Base-by-base conservation (phyloP, 148 eudicot genomes). In the Drosera capensis region DNA sequence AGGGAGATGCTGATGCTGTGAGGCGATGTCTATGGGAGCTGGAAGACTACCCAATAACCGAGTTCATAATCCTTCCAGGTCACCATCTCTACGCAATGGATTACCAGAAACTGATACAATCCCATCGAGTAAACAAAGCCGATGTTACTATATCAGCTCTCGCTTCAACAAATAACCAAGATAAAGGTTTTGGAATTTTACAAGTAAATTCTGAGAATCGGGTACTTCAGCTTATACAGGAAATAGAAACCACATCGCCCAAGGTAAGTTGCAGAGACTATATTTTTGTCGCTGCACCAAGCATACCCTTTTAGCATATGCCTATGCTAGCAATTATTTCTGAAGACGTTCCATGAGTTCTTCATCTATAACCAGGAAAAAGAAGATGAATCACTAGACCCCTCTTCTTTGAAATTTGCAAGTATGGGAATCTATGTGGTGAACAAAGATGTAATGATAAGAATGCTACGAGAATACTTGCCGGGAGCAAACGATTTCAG, bases 1-100 rank as follows among this genome's bases (percentile, higher is more conserved):
- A 85, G 95, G 95, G 95, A 64, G 72, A 79, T 53, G 95, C 90
- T 14, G 95, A 85, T 70, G 82, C 92, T 36, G 57, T 85, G 20
- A 63, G 92, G 60, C 70, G 80, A 66, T 80, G 78, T 57, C 45
- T 85, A 54, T 72, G 79, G 74, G 48, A 74, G 29, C 71, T 77
- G 26, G 76, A 80, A 38, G 78, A 74, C 20, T 56, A 73, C 55
- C 70, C 70, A 0, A 59, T 66, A 20, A 45, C 54, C 9, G 86
- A 85, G 53, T 77, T 85, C 54, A 58, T 80, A 23, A 64, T 85
- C 34, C 86, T 85, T 45, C 92, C 90, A 5, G 82, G 86, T n/a
- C 68, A 85, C 44, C 80, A 80, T 63, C 86, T 85, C 12, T 80
- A 85, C 51, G 74, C 24, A 58, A 85, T 85, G 95, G 80, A 85